Evolutionary conservation across 805 yeast genomes (phyloP).

Genomic region (Wickerhamiella kurtzmanii): DNA sequence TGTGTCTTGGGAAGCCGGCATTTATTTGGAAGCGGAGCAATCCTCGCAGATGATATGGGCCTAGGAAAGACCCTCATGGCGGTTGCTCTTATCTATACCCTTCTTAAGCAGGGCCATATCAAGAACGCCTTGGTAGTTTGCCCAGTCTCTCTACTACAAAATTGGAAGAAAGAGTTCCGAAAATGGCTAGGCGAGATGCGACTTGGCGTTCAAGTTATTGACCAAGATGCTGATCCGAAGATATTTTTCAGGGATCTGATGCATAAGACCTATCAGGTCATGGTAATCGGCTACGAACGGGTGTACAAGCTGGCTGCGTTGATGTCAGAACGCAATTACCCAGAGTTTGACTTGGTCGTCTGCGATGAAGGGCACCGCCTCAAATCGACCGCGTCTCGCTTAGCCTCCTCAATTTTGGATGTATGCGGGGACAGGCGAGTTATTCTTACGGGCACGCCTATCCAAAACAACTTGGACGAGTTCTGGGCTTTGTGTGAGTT

Average conservation of each 20-base stretch:
- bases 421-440: constrained; percentile 45
- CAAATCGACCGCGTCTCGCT: constrained; percentile 61
- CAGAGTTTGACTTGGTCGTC: constrained; percentile 49
- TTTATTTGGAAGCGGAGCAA: constrained; percentile 47
- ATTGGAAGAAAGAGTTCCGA: constrained; percentile 78
- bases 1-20: constrained; percentile 62
- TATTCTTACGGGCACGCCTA: constrained; percentile 78
- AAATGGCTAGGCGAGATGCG: constrained; percentile 71
- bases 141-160: constrained; percentile 77
- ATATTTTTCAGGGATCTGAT: constrained; percentile 40
- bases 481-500: constrained; percentile 71
- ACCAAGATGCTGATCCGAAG: constrained; percentile 37
- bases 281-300: constrained; percentile 82
- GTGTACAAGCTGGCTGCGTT: constrained; percentile 33
- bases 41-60: constrained; percentile 97
- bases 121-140: constrained; percentile 67
- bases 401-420: constrained; percentile 45
- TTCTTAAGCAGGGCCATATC: constrained; percentile 35
- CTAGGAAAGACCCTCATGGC: constrained; percentile 82
- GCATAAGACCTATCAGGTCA: constrained; percentile 59
- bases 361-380: constrained; percentile 95
- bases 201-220: constrained; percentile 50
- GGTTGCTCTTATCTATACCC: constrained; percentile 71
- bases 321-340: constrained; percentile 1
- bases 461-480: constrained; percentile 81